phyloP scores from a whole-genome alignment of 176 grass and related monocot species.

The Pontederia crassipes region DNA sequence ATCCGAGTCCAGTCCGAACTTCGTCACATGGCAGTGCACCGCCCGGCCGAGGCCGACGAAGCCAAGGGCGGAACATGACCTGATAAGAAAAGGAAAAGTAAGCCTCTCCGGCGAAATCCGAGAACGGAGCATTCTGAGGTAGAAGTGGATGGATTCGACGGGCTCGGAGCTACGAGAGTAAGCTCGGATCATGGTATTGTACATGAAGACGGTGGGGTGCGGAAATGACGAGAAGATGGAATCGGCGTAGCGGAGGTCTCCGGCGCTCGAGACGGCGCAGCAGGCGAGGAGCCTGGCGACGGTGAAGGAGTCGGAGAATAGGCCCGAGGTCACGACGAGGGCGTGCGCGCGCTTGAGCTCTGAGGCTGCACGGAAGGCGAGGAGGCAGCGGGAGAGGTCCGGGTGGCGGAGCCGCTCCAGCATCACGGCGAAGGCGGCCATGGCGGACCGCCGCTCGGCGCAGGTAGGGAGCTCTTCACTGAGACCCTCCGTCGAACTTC shows the following conservation, averaged over 20 bases:
- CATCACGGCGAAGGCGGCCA: background rate
- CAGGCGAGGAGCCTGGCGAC: slow-evolving; percentile 14
- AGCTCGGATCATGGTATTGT: slow-evolving; percentile 25
- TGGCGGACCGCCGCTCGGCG: background rate
- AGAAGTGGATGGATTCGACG: slow-evolving; percentile 8
- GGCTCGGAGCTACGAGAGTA: slow-evolving; percentile 23
- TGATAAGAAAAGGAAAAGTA: slow-evolving; percentile 47
- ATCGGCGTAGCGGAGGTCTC: slow-evolving; percentile 18
- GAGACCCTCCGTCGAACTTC: slow-evolving; percentile 15
- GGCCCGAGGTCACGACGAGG: slow-evolving; percentile 9
- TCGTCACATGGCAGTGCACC: slow-evolving; percentile 32
- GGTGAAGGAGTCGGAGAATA: slow-evolving; percentile 20
- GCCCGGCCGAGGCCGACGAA: slow-evolving; percentile 12
- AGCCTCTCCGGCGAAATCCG: slow-evolving; percentile 28
- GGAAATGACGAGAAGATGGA: slow-evolving; percentile 27
- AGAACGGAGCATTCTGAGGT: slow-evolving; percentile 17
- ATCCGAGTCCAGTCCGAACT: slow-evolving; percentile 14
- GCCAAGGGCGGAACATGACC: slow-evolving; percentile 3
- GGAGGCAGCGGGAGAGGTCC: slow-evolving; percentile 39
- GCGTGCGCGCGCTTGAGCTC: slow-evolving; percentile 10
- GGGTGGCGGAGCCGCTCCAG: slow-evolving; percentile 21
- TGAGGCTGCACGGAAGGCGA: slow-evolving; percentile 29
- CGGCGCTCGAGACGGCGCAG: background rate
- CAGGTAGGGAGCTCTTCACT: no score
- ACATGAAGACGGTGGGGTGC: slow-evolving; percentile 7